Evolutionary conservation across 768 basidiomycete genomes (phyloP).

Genomic region (Boletus rubroflammeus): DNA sequence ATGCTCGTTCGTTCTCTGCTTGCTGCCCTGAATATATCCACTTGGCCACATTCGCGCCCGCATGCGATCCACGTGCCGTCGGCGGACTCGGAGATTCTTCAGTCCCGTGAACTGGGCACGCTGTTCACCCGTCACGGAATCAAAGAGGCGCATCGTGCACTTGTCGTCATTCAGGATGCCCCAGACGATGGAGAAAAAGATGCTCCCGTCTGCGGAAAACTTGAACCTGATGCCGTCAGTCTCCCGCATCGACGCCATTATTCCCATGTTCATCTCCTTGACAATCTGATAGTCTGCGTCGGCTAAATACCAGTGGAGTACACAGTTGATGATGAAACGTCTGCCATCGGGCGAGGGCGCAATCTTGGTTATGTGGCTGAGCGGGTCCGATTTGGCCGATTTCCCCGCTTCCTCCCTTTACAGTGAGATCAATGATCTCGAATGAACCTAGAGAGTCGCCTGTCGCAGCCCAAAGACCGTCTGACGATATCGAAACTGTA

Average conservation of each 20-base stretch:
- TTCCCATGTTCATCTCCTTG: slow-evolving; percentile 9
- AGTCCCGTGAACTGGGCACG: neutral
- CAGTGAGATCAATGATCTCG: slow-evolving; percentile 7
- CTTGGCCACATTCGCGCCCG: neutral
- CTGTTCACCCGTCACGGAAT: neutral
- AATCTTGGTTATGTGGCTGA: neutral
- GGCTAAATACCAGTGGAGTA: neutral
- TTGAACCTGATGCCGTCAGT: neutral
- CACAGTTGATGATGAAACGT: neutral
- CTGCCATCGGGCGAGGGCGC: slow-evolving; percentile 3
- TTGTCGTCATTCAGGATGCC: neutral
- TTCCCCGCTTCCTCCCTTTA: neutral
- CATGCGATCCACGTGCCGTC: slow-evolving; percentile 6
- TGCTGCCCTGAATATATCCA: neutral
- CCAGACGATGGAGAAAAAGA: neutral
- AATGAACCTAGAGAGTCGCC: neutral
- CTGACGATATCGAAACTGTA: slow-evolving; percentile 15
- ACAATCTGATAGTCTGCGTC: neutral
- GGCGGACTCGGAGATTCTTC: neutral
- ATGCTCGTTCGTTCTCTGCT: neutral
- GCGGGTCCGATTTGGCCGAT: neutral
- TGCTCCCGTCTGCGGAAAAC: slow-evolving; percentile 9
- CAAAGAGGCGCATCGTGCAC: neutral
- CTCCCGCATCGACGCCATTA: neutral
- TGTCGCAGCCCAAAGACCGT: slow-evolving; percentile 20